Base-by-base conservation (phyloP, 495 filamentous ascomycete species). In the Podospora didyma region DNA sequence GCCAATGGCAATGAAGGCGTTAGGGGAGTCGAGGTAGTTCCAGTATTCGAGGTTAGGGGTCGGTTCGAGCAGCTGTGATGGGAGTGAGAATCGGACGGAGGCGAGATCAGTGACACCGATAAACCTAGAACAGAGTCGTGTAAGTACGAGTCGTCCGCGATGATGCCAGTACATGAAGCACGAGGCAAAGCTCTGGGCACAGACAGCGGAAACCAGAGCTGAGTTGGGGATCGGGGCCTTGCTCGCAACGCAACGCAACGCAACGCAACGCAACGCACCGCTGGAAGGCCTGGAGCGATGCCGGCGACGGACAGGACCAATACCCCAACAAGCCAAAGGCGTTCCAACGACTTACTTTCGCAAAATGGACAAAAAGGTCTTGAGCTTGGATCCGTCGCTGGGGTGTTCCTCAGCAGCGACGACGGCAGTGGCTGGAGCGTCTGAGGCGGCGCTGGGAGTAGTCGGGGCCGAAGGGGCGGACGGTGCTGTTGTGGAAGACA, bases 11-110 rank as follows among this genome's bases (percentile, higher is more conserved):
- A 90, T 84, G 73, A 98, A 98, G 41, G 92, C 89, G 72, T 96
- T 95, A 7, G 94, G 94, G 59, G 90, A 84, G 70, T 98, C 94
- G 68, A 98, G 79, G 65, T 98, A 98, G 62, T 94, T 92, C 94
- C 94, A 98, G 73, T 98, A 98, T 77, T 98, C 94, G 59, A 98
- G 78, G 65, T 98, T 98, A 23, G 94, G 94, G 3, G 88, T 92
- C 17, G 94, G 94, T 68, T 98, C 94, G 61, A 98, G 79, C 21
- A 98, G 87, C 68, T 97, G 93, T 24, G 94, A 90, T 2, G 94
- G 94, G 22, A 98, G 81, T 1, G 93, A 97, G 75, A 98, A 98
- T 53, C 94, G 88, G 57, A 97, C 92, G 44, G 90, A 83, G 20
- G 94, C 94, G 59, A 98, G 93, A 75, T 98, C 94, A 60, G 92